phyloP scores from a whole-genome alignment of 805 yeast species.

The Ogataea nitratoaversa region DNA sequence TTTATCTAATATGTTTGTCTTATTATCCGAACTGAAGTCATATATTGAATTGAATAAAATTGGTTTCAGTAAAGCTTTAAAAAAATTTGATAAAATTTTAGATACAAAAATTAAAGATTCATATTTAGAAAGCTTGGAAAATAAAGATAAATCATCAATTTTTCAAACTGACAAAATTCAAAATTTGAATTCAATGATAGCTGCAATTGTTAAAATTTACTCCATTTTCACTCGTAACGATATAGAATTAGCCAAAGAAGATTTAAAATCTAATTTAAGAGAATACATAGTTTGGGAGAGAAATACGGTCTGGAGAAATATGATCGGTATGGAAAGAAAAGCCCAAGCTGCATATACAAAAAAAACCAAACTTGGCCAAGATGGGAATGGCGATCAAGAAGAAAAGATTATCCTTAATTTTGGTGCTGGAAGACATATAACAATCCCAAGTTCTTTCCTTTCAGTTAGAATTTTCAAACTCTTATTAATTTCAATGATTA shows the following conservation, averaged over 20 bases:
- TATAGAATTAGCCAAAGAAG: slow-evolving; percentile 39
- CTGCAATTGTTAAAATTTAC: slow-evolving; percentile 35
- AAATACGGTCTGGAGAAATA: slow-evolving; percentile 96
- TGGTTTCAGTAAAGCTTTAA: slow-evolving; percentile 85
- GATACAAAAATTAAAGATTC: slow-evolving; percentile 54
- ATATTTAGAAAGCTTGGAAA: slow-evolving; percentile 48
- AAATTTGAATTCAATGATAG: slow-evolving; percentile 48
- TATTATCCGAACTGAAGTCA: slow-evolving; percentile 77
- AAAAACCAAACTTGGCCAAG: slow-evolving; percentile 25
- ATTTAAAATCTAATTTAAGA: slow-evolving; percentile 54
- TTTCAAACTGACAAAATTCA: slow-evolving; percentile 48
- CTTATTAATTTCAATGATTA: slow-evolving; percentile 42
- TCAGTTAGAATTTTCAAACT: slow-evolving; percentile 41
- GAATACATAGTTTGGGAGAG: slow-evolving; percentile 98
- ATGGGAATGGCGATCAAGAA: slow-evolving; percentile 12
- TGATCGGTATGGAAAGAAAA: slow-evolving; percentile 86
- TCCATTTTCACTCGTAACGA: slow-evolving; percentile 37
- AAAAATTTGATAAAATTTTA: slow-evolving; percentile 86
- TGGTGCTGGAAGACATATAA: slow-evolving; percentile 27
- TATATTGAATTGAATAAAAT: slow-evolving; percentile 80
- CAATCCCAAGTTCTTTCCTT: slow-evolving; percentile 33
- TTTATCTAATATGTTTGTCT: slow-evolving; percentile 61
- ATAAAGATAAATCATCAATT: slow-evolving; percentile 40
- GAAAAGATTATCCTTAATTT: slow-evolving; percentile 22
- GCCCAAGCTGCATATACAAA: slow-evolving; percentile 63